phyloP scores from a whole-genome alignment of 495 filamentous ascomycete genomes.

The Aspergillus ostianus region DNA sequence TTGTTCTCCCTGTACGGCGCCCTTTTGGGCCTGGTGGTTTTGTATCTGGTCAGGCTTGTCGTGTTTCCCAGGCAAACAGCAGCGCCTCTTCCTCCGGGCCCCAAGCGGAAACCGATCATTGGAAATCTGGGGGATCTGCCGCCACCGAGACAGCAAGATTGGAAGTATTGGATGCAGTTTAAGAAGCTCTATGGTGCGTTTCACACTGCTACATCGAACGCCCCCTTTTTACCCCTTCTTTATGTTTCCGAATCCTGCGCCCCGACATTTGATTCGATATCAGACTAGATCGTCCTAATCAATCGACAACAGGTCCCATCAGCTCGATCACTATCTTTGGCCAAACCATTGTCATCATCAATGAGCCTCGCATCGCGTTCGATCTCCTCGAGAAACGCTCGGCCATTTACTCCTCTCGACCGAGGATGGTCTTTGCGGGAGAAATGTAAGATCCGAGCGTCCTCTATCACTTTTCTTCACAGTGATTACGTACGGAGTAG shows the following conservation, averaged over 20 bases:
- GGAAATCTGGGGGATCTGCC: slow-evolving; percentile 49
- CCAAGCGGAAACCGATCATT: slow-evolving; percentile 39
- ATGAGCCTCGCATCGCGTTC: slow-evolving; percentile 39
- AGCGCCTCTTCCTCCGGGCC: slow-evolving; percentile 42
- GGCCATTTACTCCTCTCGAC: slow-evolving; percentile 42
- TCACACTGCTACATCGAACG: neutral
- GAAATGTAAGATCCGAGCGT: slow-evolving; percentile 38
- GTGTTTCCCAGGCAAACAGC: neutral
- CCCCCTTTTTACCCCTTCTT: neutral
- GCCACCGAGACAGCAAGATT: slow-evolving; percentile 34
- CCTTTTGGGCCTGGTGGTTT: neutral
- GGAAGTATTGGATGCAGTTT: slow-evolving; percentile 45
- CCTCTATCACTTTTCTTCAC: slow-evolving; percentile 16
- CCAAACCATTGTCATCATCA: slow-evolving; percentile 47
- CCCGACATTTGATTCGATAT: neutral
- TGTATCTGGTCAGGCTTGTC: slow-evolving; percentile 4
- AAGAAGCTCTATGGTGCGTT: slow-evolving; percentile 43
- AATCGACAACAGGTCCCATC: slow-evolving; percentile 38
- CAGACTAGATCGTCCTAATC: neutral
- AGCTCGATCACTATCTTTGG: slow-evolving; percentile 51
- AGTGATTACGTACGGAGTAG: too few relatives aligned
- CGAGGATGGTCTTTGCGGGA: slow-evolving; percentile 31
- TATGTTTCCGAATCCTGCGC: neutral
- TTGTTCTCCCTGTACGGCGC: neutral
- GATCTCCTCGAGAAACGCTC: slow-evolving; percentile 50